phyloP scores from a whole-genome alignment of 768 basidiomycete genomes.

The Trametes cingulata region DNA sequence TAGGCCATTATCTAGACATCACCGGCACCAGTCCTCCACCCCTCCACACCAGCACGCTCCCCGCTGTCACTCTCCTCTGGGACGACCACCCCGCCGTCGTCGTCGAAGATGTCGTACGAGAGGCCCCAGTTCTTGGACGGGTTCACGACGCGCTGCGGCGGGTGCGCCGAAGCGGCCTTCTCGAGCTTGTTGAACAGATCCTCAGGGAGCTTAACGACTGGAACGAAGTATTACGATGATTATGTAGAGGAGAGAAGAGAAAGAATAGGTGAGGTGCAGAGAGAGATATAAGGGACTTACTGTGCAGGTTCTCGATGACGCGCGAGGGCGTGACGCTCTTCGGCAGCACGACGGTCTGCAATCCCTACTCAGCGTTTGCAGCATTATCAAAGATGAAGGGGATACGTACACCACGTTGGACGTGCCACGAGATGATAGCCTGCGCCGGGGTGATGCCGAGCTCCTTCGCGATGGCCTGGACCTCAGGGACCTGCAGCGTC shows the following conservation, averaged over 20 bases:
- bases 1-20: neutral
- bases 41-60: neutral
- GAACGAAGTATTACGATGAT: neutral
- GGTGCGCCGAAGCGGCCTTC: slow-evolving; percentile 52
- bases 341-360: slow-evolving; percentile 67
- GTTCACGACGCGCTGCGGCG: slow-evolving; percentile 55
- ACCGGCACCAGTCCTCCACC: neutral
- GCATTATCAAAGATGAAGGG: neutral
- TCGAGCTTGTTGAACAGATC: slow-evolving; percentile 48
- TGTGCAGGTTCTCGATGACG: slow-evolving; percentile 68
- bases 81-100: slow-evolving; percentile 27
- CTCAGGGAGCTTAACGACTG: slow-evolving; percentile 38
- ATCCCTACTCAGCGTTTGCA: neutral
- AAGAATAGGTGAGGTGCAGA: neutral
- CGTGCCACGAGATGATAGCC: slow-evolving; percentile 73
- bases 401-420: slow-evolving; percentile 66
- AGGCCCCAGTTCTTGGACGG: slow-evolving; percentile 64
- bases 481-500: slow-evolving; percentile 59
- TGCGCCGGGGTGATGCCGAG: slow-evolving; percentile 75
- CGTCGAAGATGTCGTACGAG: slow-evolving; percentile 63
- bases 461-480: slow-evolving; percentile 58
- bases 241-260: neutral
- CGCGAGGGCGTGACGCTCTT: slow-evolving; percentile 75
- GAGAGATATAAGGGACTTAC: slow-evolving; percentile 34
- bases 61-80: slow-evolving; percentile 8